phyloP scores from a whole-genome alignment of 208 protist genomes.

The Leishmania braziliensis region DNA sequence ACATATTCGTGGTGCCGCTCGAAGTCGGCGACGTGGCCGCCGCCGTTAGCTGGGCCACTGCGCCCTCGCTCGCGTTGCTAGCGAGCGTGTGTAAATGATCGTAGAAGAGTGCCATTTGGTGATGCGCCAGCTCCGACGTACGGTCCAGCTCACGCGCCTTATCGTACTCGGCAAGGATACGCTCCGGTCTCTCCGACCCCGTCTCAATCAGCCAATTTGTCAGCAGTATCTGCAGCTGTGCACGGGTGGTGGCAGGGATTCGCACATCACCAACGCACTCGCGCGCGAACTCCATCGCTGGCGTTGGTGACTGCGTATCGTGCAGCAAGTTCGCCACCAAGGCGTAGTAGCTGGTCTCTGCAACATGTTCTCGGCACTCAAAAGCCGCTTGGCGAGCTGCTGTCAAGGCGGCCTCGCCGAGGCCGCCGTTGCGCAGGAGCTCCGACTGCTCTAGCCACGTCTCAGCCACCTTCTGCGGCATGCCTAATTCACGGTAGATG shows the following conservation, averaged over 20 bases:
- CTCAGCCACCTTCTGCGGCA: conserved; percentile 57
- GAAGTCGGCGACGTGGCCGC: background rate
- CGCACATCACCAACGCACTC: conserved; percentile 32
- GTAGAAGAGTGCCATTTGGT: conserved; percentile 93
- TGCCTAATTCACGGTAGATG: conserved; percentile 67
- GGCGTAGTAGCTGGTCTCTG: conserved; percentile 61
- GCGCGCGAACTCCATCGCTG: conserved; percentile 86
- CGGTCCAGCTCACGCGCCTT: conserved; percentile 55
- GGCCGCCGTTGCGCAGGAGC: conserved; percentile 72
- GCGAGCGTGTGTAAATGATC: conserved; percentile 76
- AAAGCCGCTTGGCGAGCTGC: conserved; percentile 69
- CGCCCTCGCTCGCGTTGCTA: conserved; percentile 24
- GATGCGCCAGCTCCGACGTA: conserved; percentile 88
- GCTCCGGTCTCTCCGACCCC: conserved; percentile 69
- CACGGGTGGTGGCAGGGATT: conserved; percentile 38
- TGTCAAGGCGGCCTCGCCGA: conserved; percentile 75
- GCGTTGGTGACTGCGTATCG: conserved; percentile 70
- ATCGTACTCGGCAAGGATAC: conserved; percentile 85
- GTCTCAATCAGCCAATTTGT: conserved; percentile 83
- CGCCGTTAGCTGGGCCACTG: conserved; percentile 23
- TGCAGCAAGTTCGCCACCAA: conserved; percentile 87
- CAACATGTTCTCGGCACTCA: conserved; percentile 27
- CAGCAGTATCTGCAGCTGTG: conserved; percentile 74
- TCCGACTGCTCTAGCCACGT: conserved; percentile 87
- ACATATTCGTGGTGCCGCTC: background rate